A percentile compares a stretch with the other conserved stretches of the same genome.
These are phyloP conservation scores for Lepidium africanum DNA, from an alignment of 345 rosid species.

Conservation along the genomic window DNA sequence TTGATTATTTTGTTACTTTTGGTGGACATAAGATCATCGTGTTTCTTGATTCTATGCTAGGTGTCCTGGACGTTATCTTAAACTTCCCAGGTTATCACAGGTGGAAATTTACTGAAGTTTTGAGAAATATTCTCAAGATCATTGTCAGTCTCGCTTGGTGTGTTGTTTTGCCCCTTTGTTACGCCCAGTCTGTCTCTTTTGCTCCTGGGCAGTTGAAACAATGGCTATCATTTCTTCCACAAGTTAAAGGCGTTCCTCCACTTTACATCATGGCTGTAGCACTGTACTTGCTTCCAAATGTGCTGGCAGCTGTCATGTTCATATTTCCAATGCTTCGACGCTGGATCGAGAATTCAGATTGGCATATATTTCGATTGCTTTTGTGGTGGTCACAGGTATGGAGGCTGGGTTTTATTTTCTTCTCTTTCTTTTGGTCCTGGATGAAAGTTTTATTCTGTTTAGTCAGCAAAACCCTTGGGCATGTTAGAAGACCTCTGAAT, in stretches of 20 bases:
- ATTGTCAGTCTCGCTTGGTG: constrained; percentile 70
- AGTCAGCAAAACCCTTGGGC: constrained; percentile 4
- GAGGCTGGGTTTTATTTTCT: not conserved
- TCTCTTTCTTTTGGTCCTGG: not conserved
- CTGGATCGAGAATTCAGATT: constrained; percentile 97
- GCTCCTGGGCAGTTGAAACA: constrained; percentile 38
- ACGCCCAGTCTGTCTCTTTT: constrained; percentile 45
- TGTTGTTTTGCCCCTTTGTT: constrained; percentile 68
- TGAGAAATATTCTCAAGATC: constrained; percentile 70
- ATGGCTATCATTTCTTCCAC: constrained; percentile 47
- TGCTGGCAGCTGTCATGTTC: constrained; percentile 70
- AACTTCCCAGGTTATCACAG: constrained; percentile 94
- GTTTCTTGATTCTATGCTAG: constrained; percentile 33
- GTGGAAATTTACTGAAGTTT: constrained; percentile 75
- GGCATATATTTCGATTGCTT: constrained; percentile 79
- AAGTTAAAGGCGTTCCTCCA: constrained; percentile 66
- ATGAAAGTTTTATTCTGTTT: not conserved
- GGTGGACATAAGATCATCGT: constrained; percentile 1
- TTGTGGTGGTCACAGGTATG: constrained; percentile 99
- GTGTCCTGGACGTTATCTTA: constrained; percentile 77
- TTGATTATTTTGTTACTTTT: constrained; percentile 1
- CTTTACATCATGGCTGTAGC: constrained; percentile 71
- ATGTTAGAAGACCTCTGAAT: constrained; percentile 4
- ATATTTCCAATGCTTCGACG: constrained; percentile 93
- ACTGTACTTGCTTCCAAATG: constrained; percentile 73